Evolutionary conservation across 768 basidiomycete genomes (phyloP), one percentile per base, ranked within the genome.

Genomic region (Termitomyces sp.): DNA sequence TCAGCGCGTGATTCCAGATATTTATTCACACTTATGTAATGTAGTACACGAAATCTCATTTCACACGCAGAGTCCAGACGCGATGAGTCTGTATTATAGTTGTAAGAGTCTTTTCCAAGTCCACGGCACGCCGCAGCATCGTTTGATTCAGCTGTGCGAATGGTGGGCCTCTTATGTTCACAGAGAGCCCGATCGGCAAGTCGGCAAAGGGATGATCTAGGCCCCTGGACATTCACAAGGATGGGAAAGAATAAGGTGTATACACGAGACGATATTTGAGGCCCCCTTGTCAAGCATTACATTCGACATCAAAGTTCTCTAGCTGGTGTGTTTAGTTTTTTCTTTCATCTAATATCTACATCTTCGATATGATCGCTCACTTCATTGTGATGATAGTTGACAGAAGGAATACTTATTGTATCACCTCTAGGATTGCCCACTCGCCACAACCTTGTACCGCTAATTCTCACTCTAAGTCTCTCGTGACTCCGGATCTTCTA

Each of bases 61-160:
- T 13, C 13, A n/a, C 47, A 32, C 18, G 18, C 16, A 47, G 70
- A 72, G 8, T n/a, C n/a, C n/a, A n/a, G n/a, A n/a, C n/a, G n/a
- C n/a, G n/a, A n/a, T n/a, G n/a, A n/a, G n/a, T n/a, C n/a, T 75
- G 74, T 8, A 79, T 79, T 0, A 79, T 79, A 46, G 80, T 80
- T 27, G 68, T 78, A 36, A 78, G 79, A 56, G n/a, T n/a, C n/a
- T n/a, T 79, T 77, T 1, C 81, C 59, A 1, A 78, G 79, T 60
- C 81, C 81, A 58, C 73, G 69, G 7, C 71, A 8, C 74, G 81
- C 20, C 68, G 80, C 2, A 79, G 79, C n/a, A 69, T 73, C 10
- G 76, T 78, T n/a, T n/a, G n/a, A n/a, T n/a, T n/a, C n/a, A n/a
- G n/a, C 32, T 69, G 76, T 63, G 62, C 76, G 5, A 72, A 81